Conservation (phyloP, 441 rosid genomes). For the Mallotus japonicus region DNA sequence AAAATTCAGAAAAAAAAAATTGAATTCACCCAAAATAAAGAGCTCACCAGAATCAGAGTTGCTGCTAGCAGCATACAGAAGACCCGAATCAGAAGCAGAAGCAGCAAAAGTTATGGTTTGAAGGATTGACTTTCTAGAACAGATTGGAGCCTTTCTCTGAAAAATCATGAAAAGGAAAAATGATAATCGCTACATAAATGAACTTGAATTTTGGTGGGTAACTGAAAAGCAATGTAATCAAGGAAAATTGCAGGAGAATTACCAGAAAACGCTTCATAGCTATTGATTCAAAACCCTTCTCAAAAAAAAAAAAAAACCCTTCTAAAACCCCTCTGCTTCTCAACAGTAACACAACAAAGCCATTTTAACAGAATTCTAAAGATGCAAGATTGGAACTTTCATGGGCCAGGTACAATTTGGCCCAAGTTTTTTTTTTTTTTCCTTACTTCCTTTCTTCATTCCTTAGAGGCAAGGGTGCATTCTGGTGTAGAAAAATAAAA, state of each 20-base stretch:
- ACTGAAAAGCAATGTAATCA: background rate
- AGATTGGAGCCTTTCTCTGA: conserved; percentile 44
- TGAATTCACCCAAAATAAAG: background rate
- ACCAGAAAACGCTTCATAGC: background rate
- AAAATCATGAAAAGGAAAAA: background rate
- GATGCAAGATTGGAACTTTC: too few species aligned
- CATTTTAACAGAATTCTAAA: too few species aligned
- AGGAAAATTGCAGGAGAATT: background rate
- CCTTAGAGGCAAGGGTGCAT: too few species aligned
- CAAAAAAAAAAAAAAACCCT: too few species aligned
- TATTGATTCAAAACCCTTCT: background rate
- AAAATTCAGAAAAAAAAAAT: background rate
- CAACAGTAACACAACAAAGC: too few species aligned
- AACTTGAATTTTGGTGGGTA: background rate
- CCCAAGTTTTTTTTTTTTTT: too few species aligned
- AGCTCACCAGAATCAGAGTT: conserved; percentile 39
- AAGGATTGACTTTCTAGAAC: conserved; percentile 27
- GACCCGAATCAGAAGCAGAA: conserved; percentile 46
- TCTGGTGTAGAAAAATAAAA: too few species aligned
- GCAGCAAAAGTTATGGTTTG: conserved; percentile 44
- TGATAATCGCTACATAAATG: too few species aligned
- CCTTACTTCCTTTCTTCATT: too few species aligned
- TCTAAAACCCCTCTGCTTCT: too few species aligned
- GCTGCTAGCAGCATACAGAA: conserved; percentile 28
- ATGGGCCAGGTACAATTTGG: too few species aligned